These are phyloP conservation scores for Solanum paucissectum DNA, from an alignment of 257 asterid species.

Conservation along the genomic window DNA sequence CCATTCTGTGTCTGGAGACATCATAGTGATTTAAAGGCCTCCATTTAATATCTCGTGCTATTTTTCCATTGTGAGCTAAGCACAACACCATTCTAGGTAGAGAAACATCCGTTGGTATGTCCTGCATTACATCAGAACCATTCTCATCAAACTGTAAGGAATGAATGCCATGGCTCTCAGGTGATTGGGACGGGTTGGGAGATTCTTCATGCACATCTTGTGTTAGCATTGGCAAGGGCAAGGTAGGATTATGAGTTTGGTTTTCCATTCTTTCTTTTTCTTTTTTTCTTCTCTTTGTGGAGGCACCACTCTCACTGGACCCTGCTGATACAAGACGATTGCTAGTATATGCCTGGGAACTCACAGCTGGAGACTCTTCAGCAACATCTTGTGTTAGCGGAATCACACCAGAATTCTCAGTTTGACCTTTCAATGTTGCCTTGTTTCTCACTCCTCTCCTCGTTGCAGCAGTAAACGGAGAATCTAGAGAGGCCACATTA, in stretches of 20 bases:
- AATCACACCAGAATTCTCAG: constrained; percentile 10
- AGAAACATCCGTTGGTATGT: constrained; percentile 47
- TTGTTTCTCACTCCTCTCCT: constrained; percentile 15
- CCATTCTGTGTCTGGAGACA: constrained; percentile 58
- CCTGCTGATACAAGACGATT: constrained; percentile 13
- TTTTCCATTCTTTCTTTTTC: constrained; percentile 11
- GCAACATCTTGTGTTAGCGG: constrained; percentile 18
- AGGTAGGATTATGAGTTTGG: constrained; percentile 10
- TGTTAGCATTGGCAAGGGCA: constrained; percentile 8
- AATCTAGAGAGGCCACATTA: background rate
- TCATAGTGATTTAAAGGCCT: constrained; percentile 42
- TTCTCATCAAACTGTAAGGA: background rate
- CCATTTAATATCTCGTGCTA: constrained; percentile 97
- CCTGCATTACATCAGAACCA: background rate
- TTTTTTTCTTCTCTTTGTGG: constrained; percentile 12
- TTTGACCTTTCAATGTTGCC: constrained; percentile 14
- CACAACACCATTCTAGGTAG: constrained; percentile 81
- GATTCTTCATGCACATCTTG: constrained; percentile 23
- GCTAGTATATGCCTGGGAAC: constrained; percentile 13
- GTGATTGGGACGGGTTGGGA: background rate
- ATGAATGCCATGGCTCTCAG: constrained; percentile 8
- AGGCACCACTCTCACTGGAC: constrained; percentile 11
- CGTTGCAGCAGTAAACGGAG: constrained; percentile 11
- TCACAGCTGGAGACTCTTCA: constrained; percentile 14
- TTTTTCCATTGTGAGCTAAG: constrained; percentile 89